Conservation (phyloP, 2,329 filamentous ascomycete species). For the Neurospora sp. region DNA sequence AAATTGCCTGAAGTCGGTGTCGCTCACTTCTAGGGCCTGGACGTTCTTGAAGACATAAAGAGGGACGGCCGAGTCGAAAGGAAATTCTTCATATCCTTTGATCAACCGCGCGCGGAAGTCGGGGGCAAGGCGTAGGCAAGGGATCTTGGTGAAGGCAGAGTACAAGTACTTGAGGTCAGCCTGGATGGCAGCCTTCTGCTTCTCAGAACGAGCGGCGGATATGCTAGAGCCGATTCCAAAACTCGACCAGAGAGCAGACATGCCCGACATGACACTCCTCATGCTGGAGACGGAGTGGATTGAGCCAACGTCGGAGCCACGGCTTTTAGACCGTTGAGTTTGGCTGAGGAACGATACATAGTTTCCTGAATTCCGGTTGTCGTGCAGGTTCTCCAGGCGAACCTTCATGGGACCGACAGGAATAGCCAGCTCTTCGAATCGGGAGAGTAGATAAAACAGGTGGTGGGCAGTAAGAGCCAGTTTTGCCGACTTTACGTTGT, state of each 20-base stretch:
- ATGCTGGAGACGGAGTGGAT: conserved; percentile 95
- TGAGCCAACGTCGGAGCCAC: conserved; percentile 74
- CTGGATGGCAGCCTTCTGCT: conserved; percentile 76
- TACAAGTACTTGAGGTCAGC: conserved; percentile 92
- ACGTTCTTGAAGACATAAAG: conserved; percentile 97
- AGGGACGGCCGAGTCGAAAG: conserved; percentile 93
- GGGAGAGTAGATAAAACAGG: conserved; percentile 89
- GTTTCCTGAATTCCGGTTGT: conserved; percentile 74
- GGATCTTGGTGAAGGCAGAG: conserved; percentile 97
- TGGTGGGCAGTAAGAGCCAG: conserved; percentile 91
- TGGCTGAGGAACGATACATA: conserved; percentile 93
- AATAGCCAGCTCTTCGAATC: conserved; percentile 87
- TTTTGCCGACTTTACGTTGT: conserved; percentile 79
- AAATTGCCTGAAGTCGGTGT: conserved; percentile 93
- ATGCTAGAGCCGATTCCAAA: conserved; percentile 75
- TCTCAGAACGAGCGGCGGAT: conserved; percentile 72
- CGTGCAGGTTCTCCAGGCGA: conserved; percentile 86
- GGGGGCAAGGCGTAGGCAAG: conserved; percentile 79
- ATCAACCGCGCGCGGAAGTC: conserved; percentile 88
- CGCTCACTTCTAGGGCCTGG: conserved; percentile 84
- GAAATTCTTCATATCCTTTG: conserved; percentile 91
- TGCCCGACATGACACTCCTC: conserved; percentile 92
- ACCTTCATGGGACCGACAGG: conserved; percentile 94
- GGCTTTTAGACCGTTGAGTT: conserved; percentile 68
- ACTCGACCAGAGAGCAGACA: conserved; percentile 87